Evolutionary conservation across 768 basidiomycete genomes (phyloP), one percentile per base, ranked within the genome.

Genomic region (Amanita polypyramis): DNA sequence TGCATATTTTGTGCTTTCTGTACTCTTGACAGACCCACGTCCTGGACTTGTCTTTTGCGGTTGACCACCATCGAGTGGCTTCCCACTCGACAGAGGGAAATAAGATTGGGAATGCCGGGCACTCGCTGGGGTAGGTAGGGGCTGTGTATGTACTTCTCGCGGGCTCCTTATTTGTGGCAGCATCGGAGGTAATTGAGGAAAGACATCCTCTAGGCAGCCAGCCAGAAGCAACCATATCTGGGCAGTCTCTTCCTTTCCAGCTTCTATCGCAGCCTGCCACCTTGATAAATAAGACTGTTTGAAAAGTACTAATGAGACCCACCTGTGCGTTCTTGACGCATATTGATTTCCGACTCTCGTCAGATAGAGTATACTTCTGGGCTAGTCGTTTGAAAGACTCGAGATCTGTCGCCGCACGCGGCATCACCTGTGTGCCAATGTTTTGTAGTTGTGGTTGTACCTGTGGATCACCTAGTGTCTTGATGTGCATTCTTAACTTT

Each of bases 181-280:
- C 35, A 60, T 35, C 51, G 55, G 57, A n/a, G 51, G 58, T n/a
- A 44, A 20, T 37, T 63, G 59, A 6, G 75, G 77, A 14, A 73
- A 52, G 40, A 77, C 59, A 44, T 80, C 70, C 0, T 66, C 65
- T 15, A 87, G 62, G 2, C 80, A 69, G 12, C 78, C 76, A 10
- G 68, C 72, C 15, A 91, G 60, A 1, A 90, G 62, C 7, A 77
- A 54, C 88, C 88, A 91, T 2, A 70, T 69, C 54, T 86, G 82
- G 1, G 79, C 80, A 2, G 75, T 74, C 3, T 73, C 65, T 21
- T 68, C 57, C 50, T 77, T 73, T 17, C 78, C 78, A 7, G 69
- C 79, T 47, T 75, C 64, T n/a, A 76, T 60, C 5, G 88, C 86
- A 37, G 71, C 62, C 80, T 85, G 35, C 19, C 37, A 43, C 25